A percentile compares a stretch with the other conserved stretches of the same genome.
phyloP scores from a whole-genome alignment of 2,329 filamentous ascomycete species.

The Escovopsis weberi region DNA sequence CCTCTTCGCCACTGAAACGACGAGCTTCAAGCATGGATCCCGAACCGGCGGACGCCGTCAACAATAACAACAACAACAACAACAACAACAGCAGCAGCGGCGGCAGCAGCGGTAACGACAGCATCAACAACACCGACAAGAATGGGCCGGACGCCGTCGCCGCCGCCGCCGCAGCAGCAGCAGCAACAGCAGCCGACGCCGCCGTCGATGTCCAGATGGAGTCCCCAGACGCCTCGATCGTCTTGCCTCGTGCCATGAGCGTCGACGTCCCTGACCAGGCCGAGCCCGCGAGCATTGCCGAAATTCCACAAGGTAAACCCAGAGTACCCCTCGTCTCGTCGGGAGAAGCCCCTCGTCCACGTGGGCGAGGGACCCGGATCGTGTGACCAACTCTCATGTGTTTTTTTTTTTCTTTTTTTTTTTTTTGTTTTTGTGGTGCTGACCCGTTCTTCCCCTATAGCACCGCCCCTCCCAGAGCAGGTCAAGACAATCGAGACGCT shows the following conservation, averaged over 20 bases:
- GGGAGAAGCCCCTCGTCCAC: too few relatives aligned
- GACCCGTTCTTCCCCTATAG: constrained; percentile 6
- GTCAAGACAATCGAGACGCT: constrained; percentile 57
- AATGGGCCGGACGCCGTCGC: too few relatives aligned
- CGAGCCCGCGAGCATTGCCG: constrained; percentile 7
- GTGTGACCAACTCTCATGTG: not conserved
- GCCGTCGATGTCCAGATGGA: constrained; percentile 4
- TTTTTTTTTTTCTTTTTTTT: not conserved
- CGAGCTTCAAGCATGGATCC: constrained; percentile 48
- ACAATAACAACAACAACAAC: too few relatives aligned
- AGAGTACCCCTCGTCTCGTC: not conserved
- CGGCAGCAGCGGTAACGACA: too few relatives aligned
- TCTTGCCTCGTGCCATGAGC: constrained; percentile 26
- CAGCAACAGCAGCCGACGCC: too few relatives aligned
- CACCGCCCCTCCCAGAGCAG: constrained; percentile 39
- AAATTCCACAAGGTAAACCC: constrained; percentile 15
- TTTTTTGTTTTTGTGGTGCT: not conserved
- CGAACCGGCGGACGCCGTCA: constrained; percentile 23
- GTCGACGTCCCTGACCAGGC: constrained; percentile 22
- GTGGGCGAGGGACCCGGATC: too few relatives aligned
- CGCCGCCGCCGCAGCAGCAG: too few relatives aligned
- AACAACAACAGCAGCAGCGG: too few relatives aligned
- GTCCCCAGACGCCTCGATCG: constrained; percentile 1
- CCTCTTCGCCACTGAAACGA: constrained; percentile 50
- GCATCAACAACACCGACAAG: too few relatives aligned